phyloP scores from a whole-genome alignment of 2,329 filamentous ascomycete species.

The Pseudogymnoascus sp. region DNA sequence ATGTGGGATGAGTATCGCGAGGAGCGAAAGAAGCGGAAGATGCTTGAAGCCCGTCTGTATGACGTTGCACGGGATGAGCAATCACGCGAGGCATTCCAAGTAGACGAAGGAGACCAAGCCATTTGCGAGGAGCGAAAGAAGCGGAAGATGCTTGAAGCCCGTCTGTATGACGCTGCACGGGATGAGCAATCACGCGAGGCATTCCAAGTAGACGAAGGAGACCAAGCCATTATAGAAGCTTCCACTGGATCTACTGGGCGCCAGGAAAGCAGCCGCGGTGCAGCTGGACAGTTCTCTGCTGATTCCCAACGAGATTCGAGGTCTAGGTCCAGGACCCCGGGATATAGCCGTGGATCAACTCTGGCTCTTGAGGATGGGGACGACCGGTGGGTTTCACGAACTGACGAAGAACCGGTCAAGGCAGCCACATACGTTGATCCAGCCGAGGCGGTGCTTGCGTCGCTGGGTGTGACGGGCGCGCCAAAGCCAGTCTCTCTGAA shows the following conservation, averaged over 20 bases:
- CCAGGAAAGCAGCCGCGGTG: not conserved
- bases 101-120: not conserved
- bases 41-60: not conserved
- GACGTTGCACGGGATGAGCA: not conserved
- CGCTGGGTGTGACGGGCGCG: slow-evolving; percentile 29
- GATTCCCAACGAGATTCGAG: not conserved
- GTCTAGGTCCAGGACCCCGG: not conserved
- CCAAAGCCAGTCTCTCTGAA: slow-evolving; percentile 25
- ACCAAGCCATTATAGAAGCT: not conserved
- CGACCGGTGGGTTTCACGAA: slow-evolving; percentile 23
- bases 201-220: not conserved
- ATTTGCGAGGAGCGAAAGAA: not conserved
- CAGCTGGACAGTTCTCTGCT: not conserved
- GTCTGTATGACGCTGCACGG: not conserved
- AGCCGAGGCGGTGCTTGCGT: slow-evolving; percentile 27
- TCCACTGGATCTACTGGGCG: not conserved
- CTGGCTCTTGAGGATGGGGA: slow-evolving; percentile 14
- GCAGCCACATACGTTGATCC: slow-evolving; percentile 17
- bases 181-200: not conserved
- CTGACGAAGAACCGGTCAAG: slow-evolving; percentile 21
- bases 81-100: not conserved
- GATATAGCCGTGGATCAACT: not conserved
- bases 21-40: not conserved
- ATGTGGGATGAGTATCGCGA: slow-evolving; percentile 6
- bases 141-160: not conserved